phyloP scores from a whole-genome alignment of 345 rosid genomes.

The Gossypioides kirkii region DNA sequence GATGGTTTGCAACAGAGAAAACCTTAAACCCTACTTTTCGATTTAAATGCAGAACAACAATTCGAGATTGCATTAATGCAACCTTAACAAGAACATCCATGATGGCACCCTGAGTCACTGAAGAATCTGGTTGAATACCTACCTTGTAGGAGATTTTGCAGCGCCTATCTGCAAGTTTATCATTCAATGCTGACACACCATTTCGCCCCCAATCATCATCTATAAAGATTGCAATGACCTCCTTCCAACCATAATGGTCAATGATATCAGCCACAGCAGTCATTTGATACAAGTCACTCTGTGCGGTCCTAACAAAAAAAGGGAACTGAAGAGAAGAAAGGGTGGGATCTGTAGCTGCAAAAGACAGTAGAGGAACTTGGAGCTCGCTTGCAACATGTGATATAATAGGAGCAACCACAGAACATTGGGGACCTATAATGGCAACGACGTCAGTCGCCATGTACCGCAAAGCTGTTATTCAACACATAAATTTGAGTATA shows the following conservation, averaged over 20 bases:
- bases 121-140: constrained; percentile 49
- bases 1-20: constrained; percentile 65
- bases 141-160: constrained; percentile 63
- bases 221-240: constrained; percentile 64
- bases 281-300: constrained; percentile 80
- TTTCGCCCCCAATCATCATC: constrained; percentile 87
- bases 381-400: constrained; percentile 75
- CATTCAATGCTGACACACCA: constrained; percentile 69
- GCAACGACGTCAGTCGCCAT: constrained; percentile 80
- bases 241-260: constrained; percentile 70
- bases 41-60: constrained; percentile 64
- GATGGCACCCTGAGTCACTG: constrained; percentile 30
- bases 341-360: constrained; percentile 89
- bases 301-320: constrained; percentile 71
- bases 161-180: constrained; percentile 68
- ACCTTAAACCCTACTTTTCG: constrained; percentile 46
- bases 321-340: constrained; percentile 82
- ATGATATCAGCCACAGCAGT: constrained; percentile 74
- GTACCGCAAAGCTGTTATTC: constrained; percentile 61
- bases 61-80: constrained; percentile 71
- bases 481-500: constrained; percentile 9
- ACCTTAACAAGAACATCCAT: constrained; percentile 76
- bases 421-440: constrained; percentile 83
- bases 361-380: constrained; percentile 72
- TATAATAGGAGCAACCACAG: constrained; percentile 69